These are phyloP conservation scores for Dinochytrium kinnereticum DNA, from an alignment of 371 early-diverging fungal genomes.

Conservation along the genomic window DNA sequence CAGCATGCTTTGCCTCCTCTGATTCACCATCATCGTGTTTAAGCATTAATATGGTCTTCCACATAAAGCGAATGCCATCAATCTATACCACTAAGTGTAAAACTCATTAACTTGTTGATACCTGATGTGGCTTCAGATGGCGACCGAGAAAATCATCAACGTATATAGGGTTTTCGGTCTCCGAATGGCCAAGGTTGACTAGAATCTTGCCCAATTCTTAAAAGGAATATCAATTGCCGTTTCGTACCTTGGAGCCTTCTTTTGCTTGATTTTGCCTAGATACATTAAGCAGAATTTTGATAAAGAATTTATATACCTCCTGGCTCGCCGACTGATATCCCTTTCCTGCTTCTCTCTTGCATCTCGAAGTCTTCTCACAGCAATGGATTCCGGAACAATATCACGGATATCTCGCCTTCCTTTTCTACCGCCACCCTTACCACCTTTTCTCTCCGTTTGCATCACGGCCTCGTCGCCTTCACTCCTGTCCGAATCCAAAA, in stretches of 20 bases:
- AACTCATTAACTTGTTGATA: conserved; percentile 1
- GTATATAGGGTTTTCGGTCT: conserved; percentile 54
- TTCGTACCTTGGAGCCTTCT: too few relatives aligned
- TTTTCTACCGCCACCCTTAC: neutral
- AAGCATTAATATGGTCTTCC: conserved; percentile 73
- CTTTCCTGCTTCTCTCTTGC: conserved; percentile 8
- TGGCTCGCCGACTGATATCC: conserved; percentile 19
- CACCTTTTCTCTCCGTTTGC: neutral
- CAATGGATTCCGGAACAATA: conserved; percentile 25
- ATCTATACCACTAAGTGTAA: conserved; percentile 45
- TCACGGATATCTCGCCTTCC: conserved; percentile 26
- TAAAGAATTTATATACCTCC: too few relatives aligned
- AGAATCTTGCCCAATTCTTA: conserved; percentile 46
- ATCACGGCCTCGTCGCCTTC: neutral
- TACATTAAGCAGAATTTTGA: too few relatives aligned
- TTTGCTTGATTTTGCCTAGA: too few relatives aligned
- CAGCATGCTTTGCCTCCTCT: conserved; percentile 40
- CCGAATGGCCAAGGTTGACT: conserved; percentile 61
- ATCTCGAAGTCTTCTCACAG: conserved; percentile 7
- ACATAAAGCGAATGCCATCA: conserved; percentile 80
- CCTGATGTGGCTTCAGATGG: conserved; percentile 69
- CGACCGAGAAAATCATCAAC: conserved; percentile 59
- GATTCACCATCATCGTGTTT: conserved; percentile 40
- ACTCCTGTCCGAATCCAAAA: neutral
- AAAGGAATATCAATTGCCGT: too few relatives aligned